Conservation (phyloP, 176 grass and related monocot genomes). For the Thalia dealbata region DNA sequence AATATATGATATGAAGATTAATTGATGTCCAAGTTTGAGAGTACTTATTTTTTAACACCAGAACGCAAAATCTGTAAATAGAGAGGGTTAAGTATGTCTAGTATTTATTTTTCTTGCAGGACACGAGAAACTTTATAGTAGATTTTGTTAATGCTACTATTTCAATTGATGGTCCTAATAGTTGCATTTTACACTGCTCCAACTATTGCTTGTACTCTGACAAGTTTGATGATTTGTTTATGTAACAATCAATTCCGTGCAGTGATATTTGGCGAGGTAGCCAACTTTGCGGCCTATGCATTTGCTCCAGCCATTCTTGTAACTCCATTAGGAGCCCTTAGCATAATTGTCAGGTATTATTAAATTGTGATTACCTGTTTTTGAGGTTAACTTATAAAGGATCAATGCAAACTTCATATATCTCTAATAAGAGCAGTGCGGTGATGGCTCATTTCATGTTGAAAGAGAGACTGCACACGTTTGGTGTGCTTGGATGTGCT, state of each 20-base stretch:
- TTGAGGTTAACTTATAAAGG: neutral
- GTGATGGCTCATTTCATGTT: slow-evolving; percentile 17
- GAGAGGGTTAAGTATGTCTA: neutral
- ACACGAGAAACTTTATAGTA: neutral
- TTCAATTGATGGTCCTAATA: neutral
- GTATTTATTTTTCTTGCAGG: neutral
- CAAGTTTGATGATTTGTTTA: neutral
- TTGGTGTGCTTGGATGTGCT: slow-evolving; percentile 7
- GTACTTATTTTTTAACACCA: neutral
- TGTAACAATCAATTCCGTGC: neutral
- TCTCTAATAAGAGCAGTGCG: slow-evolving; percentile 10
- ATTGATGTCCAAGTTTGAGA: neutral
- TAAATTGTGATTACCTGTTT: neutral
- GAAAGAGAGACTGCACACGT: slow-evolving; percentile 12
- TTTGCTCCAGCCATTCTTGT: slow-evolving; percentile 13
- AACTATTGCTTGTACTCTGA: neutral
- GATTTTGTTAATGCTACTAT: neutral
- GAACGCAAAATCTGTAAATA: neutral
- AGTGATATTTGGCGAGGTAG: slow-evolving; percentile 5
- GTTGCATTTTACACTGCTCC: neutral
- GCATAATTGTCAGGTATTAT: slow-evolving; percentile 15
- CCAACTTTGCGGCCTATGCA: slow-evolving; percentile 11
- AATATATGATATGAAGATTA: neutral
- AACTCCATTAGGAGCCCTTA: slow-evolving; percentile 5
- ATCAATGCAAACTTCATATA: neutral